Conservation (phyloP, 352 stramenopile genomes). For the Globisporangium polare region DNA sequence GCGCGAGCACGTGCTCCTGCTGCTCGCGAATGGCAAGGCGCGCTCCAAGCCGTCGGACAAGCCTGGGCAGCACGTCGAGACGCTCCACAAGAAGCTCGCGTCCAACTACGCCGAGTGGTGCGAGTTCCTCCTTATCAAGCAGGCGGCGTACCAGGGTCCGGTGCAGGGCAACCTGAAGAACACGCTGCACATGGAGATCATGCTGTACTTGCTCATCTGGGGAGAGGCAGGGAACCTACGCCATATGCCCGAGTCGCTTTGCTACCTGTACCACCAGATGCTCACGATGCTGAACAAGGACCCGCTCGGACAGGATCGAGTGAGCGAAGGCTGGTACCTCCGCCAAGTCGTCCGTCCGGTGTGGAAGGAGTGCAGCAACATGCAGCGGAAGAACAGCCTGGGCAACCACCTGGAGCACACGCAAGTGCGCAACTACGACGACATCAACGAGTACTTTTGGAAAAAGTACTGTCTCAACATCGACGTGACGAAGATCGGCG, state of each 20-base stretch:
- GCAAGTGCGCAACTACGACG: conserved; percentile 74
- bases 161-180: conserved; percentile 51
- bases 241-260: conserved; percentile 96
- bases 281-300: conserved; percentile 52
- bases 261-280: conserved; percentile 93
- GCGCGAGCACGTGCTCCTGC: conserved; percentile 66
- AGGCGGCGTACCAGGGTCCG: conserved; percentile 33
- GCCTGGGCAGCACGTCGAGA: conserved; percentile 41
- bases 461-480: conserved; percentile 63
- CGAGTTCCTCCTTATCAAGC: conserved; percentile 38
- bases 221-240: conserved; percentile 94
- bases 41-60: conserved; percentile 40
- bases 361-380: conserved; percentile 62
- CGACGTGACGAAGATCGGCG: conserved; percentile 42
- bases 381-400: conserved; percentile 57
- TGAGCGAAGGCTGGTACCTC: conserved; percentile 52
- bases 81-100: conserved; percentile 59
- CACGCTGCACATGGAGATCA: conserved; percentile 86
- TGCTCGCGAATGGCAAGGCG: conserved; percentile 71
- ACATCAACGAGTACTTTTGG: conserved; percentile 84
- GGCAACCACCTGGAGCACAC: conserved; percentile 65
- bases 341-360: conserved; percentile 50
- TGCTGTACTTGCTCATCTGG: conserved; percentile 96
- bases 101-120: conserved; percentile 68
- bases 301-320: conserved; percentile 42